These are phyloP conservation scores for Dendrocalamus sinicus DNA, from an alignment of 176 grass and related monocot genomes.

Conservation along the genomic window DNA sequence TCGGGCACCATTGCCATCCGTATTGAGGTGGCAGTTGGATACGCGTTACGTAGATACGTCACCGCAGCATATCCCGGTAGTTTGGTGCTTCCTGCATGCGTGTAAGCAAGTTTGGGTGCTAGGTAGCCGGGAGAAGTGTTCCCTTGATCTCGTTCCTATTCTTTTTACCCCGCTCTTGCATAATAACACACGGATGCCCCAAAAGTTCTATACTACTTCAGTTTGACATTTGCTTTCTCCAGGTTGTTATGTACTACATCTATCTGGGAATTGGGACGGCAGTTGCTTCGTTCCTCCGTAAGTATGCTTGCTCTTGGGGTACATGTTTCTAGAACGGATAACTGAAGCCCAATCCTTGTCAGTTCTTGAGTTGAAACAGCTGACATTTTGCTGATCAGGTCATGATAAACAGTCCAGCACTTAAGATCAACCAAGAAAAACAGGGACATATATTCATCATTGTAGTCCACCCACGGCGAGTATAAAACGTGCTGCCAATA, in stretches of 20 bases:
- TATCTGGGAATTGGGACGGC: conserved; percentile 65
- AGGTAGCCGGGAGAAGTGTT: not conserved
- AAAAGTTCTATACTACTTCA: not conserved
- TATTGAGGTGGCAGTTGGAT: too few relatives aligned
- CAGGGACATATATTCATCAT: not conserved
- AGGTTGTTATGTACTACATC: conserved; percentile 68
- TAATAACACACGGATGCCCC: not conserved
- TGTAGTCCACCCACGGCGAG: not conserved
- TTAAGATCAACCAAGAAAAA: not conserved
- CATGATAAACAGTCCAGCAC: not conserved
- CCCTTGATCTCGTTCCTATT: not conserved
- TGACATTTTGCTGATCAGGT: not conserved
- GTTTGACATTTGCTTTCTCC: conserved; percentile 25
- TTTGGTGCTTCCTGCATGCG: too few relatives aligned
- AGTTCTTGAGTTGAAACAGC: not conserved
- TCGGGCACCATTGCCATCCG: too few relatives aligned
- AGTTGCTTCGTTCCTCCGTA: conserved; percentile 66
- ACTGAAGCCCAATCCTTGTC: not conserved
- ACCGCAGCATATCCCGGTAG: too few relatives aligned
- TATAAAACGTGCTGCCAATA: not conserved
- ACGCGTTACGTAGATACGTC: too few relatives aligned
- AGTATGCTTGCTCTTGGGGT: conserved; percentile 22
- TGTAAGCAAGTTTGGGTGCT: not conserved
- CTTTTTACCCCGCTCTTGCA: not conserved
- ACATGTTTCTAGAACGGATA: not conserved